phyloP scores from a whole-genome alignment of 768 basidiomycete genomes.

The Naganishia onofrii region DNA sequence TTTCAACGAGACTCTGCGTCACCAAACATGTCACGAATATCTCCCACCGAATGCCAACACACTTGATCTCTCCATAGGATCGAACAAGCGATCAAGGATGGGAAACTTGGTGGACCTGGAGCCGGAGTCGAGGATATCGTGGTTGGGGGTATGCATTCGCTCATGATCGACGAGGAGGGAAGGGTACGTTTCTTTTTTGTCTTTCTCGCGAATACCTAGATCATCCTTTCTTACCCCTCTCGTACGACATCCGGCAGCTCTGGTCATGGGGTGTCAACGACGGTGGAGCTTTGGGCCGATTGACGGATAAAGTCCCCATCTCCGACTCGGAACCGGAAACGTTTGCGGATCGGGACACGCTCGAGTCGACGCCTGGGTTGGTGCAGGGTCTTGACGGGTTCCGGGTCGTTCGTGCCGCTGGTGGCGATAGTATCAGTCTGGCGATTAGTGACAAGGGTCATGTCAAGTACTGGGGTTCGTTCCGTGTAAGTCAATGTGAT shows the following conservation, averaged over 20 bases:
- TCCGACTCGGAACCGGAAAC: slow-evolving; percentile 47
- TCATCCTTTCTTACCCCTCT: too few relatives aligned
- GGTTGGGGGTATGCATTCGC: slow-evolving; percentile 82
- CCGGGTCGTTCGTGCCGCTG: slow-evolving; percentile 74
- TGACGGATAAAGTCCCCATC: slow-evolving; percentile 60
- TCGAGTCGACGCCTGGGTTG: slow-evolving; percentile 54
- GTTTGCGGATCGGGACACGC: slow-evolving; percentile 51
- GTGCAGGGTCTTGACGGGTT: slow-evolving; percentile 63
- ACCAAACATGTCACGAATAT: too few relatives aligned
- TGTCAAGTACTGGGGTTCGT: slow-evolving; percentile 82
- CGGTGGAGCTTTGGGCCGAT: slow-evolving; percentile 78
- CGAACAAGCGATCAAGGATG: slow-evolving; percentile 69
- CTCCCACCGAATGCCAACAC: too few relatives aligned
- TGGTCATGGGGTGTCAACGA: slow-evolving; percentile 63
- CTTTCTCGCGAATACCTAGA: too few relatives aligned
- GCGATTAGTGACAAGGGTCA: slow-evolving; percentile 77
- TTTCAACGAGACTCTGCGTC: too few relatives aligned
- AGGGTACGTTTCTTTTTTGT: slow-evolving; percentile 63
- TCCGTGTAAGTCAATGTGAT: slow-evolving; percentile 62
- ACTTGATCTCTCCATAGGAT: too few relatives aligned
- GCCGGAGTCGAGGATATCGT: slow-evolving; percentile 73
- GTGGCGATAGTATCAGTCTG: slow-evolving; percentile 84
- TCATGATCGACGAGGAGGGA: slow-evolving; percentile 85
- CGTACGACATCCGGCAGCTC: slow-evolving; percentile 42
- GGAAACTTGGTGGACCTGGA: slow-evolving; percentile 60